A percentile compares a stretch with the other conserved stretches of the same genome.
Conservation (phyloP, 805 yeast genomes). For the Metschnikowia corniflorae region DNA sequence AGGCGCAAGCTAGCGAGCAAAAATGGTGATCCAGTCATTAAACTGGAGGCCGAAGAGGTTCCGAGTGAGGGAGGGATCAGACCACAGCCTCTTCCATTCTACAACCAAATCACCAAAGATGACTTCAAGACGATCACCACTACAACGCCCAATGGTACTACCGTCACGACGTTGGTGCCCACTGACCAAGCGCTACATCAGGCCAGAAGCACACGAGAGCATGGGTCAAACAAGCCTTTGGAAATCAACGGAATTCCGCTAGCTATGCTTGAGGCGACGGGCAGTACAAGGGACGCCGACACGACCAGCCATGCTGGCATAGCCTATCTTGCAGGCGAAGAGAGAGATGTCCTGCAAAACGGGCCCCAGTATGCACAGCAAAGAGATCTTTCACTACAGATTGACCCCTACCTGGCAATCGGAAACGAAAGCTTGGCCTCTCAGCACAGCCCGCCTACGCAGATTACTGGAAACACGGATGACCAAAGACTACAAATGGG, state of each 20-base stretch:
- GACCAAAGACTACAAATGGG: conserved; percentile 7
- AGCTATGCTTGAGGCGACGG: conserved; percentile 75
- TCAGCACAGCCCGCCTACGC: conserved; percentile 2
- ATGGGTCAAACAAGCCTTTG: conserved; percentile 49
- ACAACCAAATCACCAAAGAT: conserved; percentile 85
- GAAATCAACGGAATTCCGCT: conserved; percentile 69
- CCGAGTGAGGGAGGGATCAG: conserved; percentile 23
- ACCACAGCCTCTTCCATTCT: conserved; percentile 79
- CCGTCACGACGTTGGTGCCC: conserved; percentile 84
- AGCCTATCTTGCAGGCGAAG: background rate
- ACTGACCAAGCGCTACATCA: conserved; percentile 70
- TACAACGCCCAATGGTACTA: conserved; percentile 90
- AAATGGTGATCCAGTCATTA: conserved; percentile 14
- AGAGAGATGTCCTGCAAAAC: background rate
- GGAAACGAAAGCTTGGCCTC: conserved; percentile 1
- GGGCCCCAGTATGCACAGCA: conserved; percentile 1
- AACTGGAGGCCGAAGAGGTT: conserved; percentile 3
- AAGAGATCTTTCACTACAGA: conserved; percentile 1
- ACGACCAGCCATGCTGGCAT: background rate
- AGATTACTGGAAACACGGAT: conserved; percentile 5
- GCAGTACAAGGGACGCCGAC: conserved; percentile 44
- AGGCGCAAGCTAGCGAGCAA: conserved; percentile 50
- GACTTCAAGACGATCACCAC: conserved; percentile 81
- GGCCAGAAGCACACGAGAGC: conserved; percentile 58
- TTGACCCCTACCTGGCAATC: background rate